Percentiles rank a stretch among this genome's conserved stretches.
phyloP scores from a whole-genome alignment of 768 basidiomycete genomes.

The Termitomyces sp. region DNA sequence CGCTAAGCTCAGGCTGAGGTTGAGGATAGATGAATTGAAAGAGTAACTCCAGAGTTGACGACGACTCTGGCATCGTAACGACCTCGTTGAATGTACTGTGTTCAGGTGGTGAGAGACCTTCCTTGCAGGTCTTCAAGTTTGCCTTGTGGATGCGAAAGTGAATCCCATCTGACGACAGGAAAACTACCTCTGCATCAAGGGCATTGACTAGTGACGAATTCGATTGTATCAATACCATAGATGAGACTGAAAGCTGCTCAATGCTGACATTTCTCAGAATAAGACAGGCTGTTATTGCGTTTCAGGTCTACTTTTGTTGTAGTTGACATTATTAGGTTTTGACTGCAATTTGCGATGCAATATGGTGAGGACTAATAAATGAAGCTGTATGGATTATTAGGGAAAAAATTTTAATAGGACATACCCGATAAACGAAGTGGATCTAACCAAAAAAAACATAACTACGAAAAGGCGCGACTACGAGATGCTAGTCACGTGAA shows the following conservation, averaged over 20 bases:
- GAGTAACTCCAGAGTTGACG: slow-evolving; percentile 9
- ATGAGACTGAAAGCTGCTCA: no score
- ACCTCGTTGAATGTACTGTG: slow-evolving; percentile 7
- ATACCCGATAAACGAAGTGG: no score
- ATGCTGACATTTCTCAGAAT: background rate
- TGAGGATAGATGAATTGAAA: slow-evolving; percentile 13
- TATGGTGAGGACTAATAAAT: no score
- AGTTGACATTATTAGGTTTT: background rate
- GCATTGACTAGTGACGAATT: background rate
- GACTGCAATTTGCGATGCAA: no score
- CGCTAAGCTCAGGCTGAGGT: slow-evolving; percentile 5
- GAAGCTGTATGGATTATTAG: no score
- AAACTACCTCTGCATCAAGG: slow-evolving; percentile 6
- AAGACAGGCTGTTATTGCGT: background rate
- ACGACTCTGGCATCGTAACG: slow-evolving; percentile 6
- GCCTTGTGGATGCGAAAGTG: slow-evolving; percentile 6
- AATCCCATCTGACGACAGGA: slow-evolving; percentile 3
- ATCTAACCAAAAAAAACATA: no score
- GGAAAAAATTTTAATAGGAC: no score
- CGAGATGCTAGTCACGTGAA: no score
- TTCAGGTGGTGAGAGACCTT: slow-evolving; percentile 5
- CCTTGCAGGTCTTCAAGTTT: slow-evolving; percentile 1
- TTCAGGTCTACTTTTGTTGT: background rate
- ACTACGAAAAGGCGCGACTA: no score
- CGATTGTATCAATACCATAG: background rate